Evolutionary conservation across 495 filamentous ascomycete species (phyloP).

Genomic region (Penicillium psychrofluorescens): DNA sequence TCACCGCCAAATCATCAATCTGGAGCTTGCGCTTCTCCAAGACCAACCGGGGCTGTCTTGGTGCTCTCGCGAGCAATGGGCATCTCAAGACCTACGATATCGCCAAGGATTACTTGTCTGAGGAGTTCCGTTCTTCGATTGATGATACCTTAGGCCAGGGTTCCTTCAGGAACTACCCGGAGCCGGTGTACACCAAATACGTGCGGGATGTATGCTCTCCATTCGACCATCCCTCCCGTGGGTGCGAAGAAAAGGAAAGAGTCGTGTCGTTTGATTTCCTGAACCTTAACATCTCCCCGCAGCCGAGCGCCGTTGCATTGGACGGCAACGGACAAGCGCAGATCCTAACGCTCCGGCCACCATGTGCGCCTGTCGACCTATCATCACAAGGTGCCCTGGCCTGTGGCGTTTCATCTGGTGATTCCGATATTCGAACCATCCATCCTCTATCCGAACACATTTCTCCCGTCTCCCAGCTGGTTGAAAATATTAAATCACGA

Average conservation of each 20-base stretch:
- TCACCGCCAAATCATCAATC: conserved; percentile 53
- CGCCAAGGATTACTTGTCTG: conserved; percentile 49
- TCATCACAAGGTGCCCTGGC: conserved; percentile 37
- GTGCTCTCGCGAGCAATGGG: conserved; percentile 68
- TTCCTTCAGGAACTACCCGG: conserved; percentile 32
- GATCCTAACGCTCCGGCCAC: conserved; percentile 54
- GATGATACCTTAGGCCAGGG: conserved; percentile 34
- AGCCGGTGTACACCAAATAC: conserved; percentile 40
- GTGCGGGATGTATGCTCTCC: conserved; percentile 40
- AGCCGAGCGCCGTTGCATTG: conserved; percentile 60
- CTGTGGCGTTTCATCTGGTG: conserved; percentile 20
- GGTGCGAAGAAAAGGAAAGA: conserved; percentile 49
- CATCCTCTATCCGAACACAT: conserved; percentile 23
- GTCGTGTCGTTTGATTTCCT: conserved; percentile 88
- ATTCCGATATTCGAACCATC: conserved; percentile 25
- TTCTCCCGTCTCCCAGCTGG: conserved; percentile 21
- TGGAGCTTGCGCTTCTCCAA: conserved; percentile 77
- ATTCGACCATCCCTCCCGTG: conserved; percentile 33
- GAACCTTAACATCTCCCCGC: conserved; percentile 51
- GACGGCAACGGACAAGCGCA: conserved; percentile 61
- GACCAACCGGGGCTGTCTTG: conserved; percentile 65
- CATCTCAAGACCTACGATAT: conserved; percentile 69
- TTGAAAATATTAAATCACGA: conserved; percentile 22
- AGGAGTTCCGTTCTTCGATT: conserved; percentile 33
- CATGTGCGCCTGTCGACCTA: conserved; percentile 41